Evolutionary conservation across 306 rosid genomes (phyloP).

Genomic region (Citrullus mucosospermus): DNA sequence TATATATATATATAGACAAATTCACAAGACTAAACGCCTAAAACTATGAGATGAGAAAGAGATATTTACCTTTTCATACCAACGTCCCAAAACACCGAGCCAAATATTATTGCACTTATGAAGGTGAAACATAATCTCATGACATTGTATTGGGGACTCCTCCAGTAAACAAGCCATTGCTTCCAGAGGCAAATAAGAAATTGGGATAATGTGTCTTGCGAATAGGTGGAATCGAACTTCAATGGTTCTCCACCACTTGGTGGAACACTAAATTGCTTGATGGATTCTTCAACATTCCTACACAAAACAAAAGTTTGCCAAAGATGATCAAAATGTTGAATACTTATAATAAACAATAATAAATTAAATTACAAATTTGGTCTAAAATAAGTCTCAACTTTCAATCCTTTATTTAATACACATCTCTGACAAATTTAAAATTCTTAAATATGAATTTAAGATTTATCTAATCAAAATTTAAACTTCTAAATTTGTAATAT

Average conservation of each 20-base stretch:
- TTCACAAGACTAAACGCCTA: not conserved
- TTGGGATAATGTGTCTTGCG: constrained; percentile 34
- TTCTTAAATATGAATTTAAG: too few species aligned
- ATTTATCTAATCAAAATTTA: too few species aligned
- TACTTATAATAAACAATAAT: too few species aligned
- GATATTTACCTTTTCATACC: constrained; percentile 53
- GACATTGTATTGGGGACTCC: constrained; percentile 70
- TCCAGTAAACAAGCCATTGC: constrained; percentile 87
- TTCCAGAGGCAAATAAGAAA: constrained; percentile 56
- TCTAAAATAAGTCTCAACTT: too few species aligned
- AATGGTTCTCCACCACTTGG: constrained; percentile 46
- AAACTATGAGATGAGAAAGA: not conserved
- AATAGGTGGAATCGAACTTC: constrained; percentile 39
- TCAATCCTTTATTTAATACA: too few species aligned
- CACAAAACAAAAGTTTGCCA: not conserved
- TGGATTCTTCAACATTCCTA: constrained; percentile 59
- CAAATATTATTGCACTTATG: constrained; percentile 58
- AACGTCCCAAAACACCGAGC: constrained; percentile 54
- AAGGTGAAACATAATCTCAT: constrained; percentile 62
- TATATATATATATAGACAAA: too few species aligned
- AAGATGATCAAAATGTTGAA: too few species aligned
- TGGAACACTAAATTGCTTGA: constrained; percentile 38
- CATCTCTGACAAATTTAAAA: too few species aligned
- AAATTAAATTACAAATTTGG: too few species aligned
- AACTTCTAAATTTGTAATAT: too few species aligned